Evolutionary conservation across 371 early-diverging fungal species (phyloP).

Genomic region (Syncephalastrum racemosum): DNA sequence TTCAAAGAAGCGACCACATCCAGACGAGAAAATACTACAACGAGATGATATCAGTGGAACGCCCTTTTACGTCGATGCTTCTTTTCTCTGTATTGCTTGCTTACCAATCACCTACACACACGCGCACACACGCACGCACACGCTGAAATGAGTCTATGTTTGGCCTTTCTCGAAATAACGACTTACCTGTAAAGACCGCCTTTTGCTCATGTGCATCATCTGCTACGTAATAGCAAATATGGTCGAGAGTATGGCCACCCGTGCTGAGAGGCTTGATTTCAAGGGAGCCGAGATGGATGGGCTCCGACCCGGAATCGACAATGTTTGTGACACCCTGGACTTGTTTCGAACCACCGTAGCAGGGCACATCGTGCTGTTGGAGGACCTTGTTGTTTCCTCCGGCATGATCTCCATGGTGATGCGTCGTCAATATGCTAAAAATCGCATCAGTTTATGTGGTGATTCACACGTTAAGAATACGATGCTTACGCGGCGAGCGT

Average conservation of each 20-base stretch:
- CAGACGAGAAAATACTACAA: constrained; percentile 45
- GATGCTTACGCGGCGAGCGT: constrained; percentile 42
- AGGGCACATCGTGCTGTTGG: constrained; percentile 16
- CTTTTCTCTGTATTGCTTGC: too few species aligned
- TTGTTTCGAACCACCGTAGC: constrained; percentile 31
- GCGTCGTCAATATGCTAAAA: constrained; percentile 68
- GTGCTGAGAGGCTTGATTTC: constrained; percentile 61
- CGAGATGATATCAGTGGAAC: not conserved
- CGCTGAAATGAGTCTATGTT: too few species aligned
- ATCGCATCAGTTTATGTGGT: not conserved
- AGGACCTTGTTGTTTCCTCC: constrained; percentile 69
- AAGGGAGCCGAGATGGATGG: constrained; percentile 61
- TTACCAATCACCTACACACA: too few species aligned
- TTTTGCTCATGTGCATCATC: constrained; percentile 25
- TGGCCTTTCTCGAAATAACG: too few species aligned
- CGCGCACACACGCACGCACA: too few species aligned
- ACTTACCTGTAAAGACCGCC: constrained; percentile 38
- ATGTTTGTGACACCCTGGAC: constrained; percentile 19
- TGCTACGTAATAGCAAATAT: constrained; percentile 74
- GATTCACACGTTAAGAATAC: not conserved
- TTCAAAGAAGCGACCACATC: constrained; percentile 95
- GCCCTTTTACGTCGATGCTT: too few species aligned
- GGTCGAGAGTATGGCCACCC: constrained; percentile 83
- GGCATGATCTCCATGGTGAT: constrained; percentile 84
- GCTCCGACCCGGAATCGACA: constrained; percentile 4